Conservation (phyloP, 1,139 yeast species). For the Zygosaccharomyces sapae region DNA sequence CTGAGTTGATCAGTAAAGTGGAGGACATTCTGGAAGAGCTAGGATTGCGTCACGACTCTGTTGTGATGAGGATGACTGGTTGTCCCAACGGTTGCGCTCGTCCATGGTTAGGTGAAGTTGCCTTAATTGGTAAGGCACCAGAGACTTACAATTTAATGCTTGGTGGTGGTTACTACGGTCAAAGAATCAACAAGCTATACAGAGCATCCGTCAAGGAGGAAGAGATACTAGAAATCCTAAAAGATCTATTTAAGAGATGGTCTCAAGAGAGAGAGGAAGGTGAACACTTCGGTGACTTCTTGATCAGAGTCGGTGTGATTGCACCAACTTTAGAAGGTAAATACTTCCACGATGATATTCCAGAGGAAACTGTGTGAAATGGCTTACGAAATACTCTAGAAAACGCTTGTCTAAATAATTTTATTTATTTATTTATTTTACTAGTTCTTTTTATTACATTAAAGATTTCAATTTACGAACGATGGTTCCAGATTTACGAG, state of each 20-base stretch:
- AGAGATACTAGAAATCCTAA: slow-evolving; percentile 71
- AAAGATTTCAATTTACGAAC: too few species aligned
- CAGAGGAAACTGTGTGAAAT: slow-evolving; percentile 56
- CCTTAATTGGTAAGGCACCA: slow-evolving; percentile 89
- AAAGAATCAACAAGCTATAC: slow-evolving; percentile 86
- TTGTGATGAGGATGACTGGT: slow-evolving; percentile 98
- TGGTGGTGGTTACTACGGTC: slow-evolving; percentile 96
- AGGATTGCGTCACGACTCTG: slow-evolving; percentile 90
- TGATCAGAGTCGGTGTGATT: slow-evolving; percentile 78
- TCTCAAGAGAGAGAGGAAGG: slow-evolving; percentile 84
- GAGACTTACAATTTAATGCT: slow-evolving; percentile 92
- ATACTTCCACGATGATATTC: slow-evolving; percentile 89
- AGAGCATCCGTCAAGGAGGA: slow-evolving; percentile 87
- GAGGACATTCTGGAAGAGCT: slow-evolving; percentile 84
- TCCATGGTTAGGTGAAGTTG: slow-evolving; percentile 97
- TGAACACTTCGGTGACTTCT: slow-evolving; percentile 95
- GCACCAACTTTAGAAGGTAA: slow-evolving; percentile 88
- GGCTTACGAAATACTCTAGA: background rate
- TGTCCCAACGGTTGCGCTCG: slow-evolving; percentile 99
- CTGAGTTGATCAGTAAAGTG: slow-evolving; percentile 71
- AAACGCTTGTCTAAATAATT: slow-evolving; percentile 1
- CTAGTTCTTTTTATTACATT: background rate
- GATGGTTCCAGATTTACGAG: too few species aligned
- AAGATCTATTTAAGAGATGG: slow-evolving; percentile 91
- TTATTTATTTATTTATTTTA: slow-evolving; percentile 9